These are phyloP conservation scores for Vaucheria bursata DNA, from an alignment of 352 stramenopile species.

Conservation along the genomic window DNA sequence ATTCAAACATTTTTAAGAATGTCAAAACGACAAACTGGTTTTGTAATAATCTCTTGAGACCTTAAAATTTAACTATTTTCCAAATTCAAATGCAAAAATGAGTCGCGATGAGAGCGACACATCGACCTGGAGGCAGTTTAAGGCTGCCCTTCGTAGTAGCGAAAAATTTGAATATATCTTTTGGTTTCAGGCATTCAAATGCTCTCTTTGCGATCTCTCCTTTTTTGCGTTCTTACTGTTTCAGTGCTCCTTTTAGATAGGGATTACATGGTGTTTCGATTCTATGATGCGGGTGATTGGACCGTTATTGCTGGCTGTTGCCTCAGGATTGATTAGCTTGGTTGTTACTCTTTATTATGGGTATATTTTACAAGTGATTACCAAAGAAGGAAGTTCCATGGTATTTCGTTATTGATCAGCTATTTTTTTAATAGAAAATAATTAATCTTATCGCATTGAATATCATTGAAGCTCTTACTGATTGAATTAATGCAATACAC, in stretches of 20 bases:
- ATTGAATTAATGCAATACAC: too few species aligned
- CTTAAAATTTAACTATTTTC: too few species aligned
- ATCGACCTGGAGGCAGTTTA: constrained; percentile 10
- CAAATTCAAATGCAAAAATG: too few species aligned
- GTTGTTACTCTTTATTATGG: constrained; percentile 41
- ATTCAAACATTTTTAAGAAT: too few species aligned
- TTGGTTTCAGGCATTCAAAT: constrained; percentile 28
- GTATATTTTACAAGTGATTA: constrained; percentile 29
- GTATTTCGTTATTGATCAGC: too few species aligned
- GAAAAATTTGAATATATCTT: constrained; percentile 47
- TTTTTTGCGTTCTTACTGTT: not conserved
- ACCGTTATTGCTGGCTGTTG: constrained; percentile 28
- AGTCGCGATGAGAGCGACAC: too few species aligned
- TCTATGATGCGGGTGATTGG: constrained; percentile 36
- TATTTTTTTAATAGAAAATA: too few species aligned
- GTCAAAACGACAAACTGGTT: too few species aligned
- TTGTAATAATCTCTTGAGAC: too few species aligned
- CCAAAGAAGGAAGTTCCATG: constrained; percentile 6
- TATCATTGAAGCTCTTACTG: too few species aligned
- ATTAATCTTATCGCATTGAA: too few species aligned
- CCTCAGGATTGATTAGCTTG: constrained; percentile 26
- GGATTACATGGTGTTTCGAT: constrained; percentile 32
- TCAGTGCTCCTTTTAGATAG: constrained; percentile 15
- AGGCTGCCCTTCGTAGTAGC: constrained; percentile 25
- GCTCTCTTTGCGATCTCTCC: not conserved